A percentile compares a stretch with the other conserved stretches of the same genome.
Conservation (phyloP, 1,284 basidiomycete genomes). For the Rhodotorula sp. region DNA sequence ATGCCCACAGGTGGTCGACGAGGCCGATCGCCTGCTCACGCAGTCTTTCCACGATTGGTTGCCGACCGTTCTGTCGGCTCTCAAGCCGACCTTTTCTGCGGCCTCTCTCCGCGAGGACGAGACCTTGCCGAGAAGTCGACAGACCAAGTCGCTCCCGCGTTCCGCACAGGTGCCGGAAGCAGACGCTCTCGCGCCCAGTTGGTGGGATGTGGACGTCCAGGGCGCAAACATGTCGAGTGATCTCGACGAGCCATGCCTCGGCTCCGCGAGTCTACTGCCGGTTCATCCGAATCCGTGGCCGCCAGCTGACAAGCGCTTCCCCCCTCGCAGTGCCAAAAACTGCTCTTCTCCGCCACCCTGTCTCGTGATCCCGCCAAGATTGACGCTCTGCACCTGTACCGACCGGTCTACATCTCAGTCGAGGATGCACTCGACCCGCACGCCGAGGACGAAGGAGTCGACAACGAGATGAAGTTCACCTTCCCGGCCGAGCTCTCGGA, state of each 20-base stretch:
- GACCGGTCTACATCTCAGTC: slow-evolving; percentile 87
- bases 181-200: slow-evolving; percentile 28
- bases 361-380: slow-evolving; percentile 92
- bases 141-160: too few species aligned
- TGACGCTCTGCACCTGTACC: slow-evolving; percentile 69
- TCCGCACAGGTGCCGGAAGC: neutral
- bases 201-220: slow-evolving; percentile 34
- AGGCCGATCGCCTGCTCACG: slow-evolving; percentile 89
- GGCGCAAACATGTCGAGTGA: slow-evolving; percentile 22
- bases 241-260: slow-evolving; percentile 16
- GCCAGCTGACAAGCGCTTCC: slow-evolving; percentile 30
- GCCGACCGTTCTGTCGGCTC: slow-evolving; percentile 70
- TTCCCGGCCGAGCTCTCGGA: slow-evolving; percentile 77
- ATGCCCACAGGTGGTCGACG: slow-evolving; percentile 77
- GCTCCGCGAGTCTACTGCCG: slow-evolving; percentile 14
- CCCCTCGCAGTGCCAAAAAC: slow-evolving; percentile 76
- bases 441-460: slow-evolving; percentile 52
- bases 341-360: slow-evolving; percentile 94
- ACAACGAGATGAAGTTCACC: slow-evolving; percentile 68
- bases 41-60: slow-evolving; percentile 98
- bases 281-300: neutral
- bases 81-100: slow-evolving; percentile 52
- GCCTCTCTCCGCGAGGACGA: neutral
- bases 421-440: slow-evolving; percentile 52
- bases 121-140: too few species aligned